Evolutionary conservation across 768 basidiomycete genomes (phyloP), one percentile per base, ranked within the genome.

Genomic region (Amanita pallidorosea): DNA sequence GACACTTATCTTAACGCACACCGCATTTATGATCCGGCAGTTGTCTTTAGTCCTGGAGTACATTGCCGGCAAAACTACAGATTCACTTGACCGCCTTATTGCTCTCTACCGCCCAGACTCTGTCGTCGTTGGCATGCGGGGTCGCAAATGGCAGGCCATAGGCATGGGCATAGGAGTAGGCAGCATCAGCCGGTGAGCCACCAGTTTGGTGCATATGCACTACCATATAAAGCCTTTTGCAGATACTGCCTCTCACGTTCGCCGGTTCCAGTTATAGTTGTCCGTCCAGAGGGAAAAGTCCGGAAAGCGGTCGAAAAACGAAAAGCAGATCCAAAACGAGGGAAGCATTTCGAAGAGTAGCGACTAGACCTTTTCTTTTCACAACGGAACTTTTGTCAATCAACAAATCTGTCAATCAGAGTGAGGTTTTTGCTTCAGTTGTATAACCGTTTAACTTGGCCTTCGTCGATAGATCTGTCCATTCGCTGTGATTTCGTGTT

Each of bases 221-320:
- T 4, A 41, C 49, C 9, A 57, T 35, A 41, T 48, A n/a, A 11
- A 52, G 36, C 43, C 5, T 34, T 47, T n/a, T 59, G 45, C 54
- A 86, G 82, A 56, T 87, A 89, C 61, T 90, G 88, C 55, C 78
- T 96, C 38, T 85, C 87, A 15, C 92, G 89, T 61, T 93, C 91
- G 1, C 92, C 95, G 1, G 91, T 99, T 0, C 95, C 95, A 2
- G 88, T 96, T 57, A 92, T 98, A 55, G 95, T 98, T 47, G 93
- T 98, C 37, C 77, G 91, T 3, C 90, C 92, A 2, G 88, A 91
- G 58, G 75, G 88, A 34, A 91, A 93, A 60, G 82, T 93, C 25
- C 78, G 80, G 55, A 94, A 94, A 63, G 80, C 81, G 0, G 69
- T 86, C 41, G 90, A 86, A 59, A 95, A 96, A 63, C 76, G 93